Base-by-base conservation (phyloP, 805 yeast species). In the Alloascoidea hylecoeti region DNA sequence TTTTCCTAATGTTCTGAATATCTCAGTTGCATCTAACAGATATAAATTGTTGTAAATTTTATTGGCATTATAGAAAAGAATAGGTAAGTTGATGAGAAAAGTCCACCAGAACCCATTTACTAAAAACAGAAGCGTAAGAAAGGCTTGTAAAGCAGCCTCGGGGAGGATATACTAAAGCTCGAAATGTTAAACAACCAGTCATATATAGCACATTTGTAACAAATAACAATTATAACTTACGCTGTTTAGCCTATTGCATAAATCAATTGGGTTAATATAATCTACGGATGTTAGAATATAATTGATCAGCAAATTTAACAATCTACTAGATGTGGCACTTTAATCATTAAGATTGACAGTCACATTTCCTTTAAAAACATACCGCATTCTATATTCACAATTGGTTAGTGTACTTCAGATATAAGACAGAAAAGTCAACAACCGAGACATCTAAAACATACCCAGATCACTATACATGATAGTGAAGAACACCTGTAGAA, bases 251-350 rank as follows among this genome's bases (percentile, higher is more conserved):
- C 82, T 79, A 64, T 84, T 84, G 65, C 98, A 92, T 50, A 92
- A 70, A 62, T 89, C 97, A 56, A 89, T 85, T 41, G 97, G 97
- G 60, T 89, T 92, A 64, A 89, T 88, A 67, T 89, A 92, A 61
- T 92, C 98, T 53, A 89, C 78, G 61, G 35, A 19, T 16, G 37
- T 33, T 33, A 38, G 28, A 33, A 33, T n/a, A n/a, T n/a, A n/a
- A n/a, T n/a, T n/a, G n/a, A n/a, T n/a, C n/a, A n/a, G n/a, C n/a
- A n/a, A n/a, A n/a, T n/a, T n/a, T n/a, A n/a, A n/a, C n/a, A n/a
- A n/a, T n/a, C n/a, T n/a, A n/a, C n/a, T n/a, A n/a, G n/a, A n/a
- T n/a, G n/a, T n/a, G n/a, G n/a, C n/a, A n/a, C n/a, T n/a, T n/a
- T n/a, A n/a, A n/a, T n/a, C n/a, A n/a, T n/a, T n/a, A n/a, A n/a